Evolutionary conservation across 1,284 basidiomycete species (phyloP).

Genomic region (Moesziomyces aphidis): DNA sequence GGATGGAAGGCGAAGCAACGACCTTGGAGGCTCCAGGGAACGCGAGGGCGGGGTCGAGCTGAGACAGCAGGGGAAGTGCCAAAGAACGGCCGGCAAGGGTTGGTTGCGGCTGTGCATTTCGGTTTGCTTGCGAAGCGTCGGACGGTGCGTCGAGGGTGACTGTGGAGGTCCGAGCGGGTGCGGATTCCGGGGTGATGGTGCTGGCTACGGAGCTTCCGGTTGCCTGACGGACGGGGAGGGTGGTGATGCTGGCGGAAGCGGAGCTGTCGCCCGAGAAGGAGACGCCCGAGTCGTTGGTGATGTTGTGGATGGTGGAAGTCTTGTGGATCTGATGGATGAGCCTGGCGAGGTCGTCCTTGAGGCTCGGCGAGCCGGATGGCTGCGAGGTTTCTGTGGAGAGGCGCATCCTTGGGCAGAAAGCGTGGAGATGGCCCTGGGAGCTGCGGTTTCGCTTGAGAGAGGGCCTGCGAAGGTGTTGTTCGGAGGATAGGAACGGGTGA

Average conservation of each 20-base stretch:
- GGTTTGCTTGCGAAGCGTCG: neutral
- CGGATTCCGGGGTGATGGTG: conserved; percentile 45
- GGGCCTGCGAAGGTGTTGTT: conserved; percentile 11
- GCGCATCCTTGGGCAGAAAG: conserved; percentile 33
- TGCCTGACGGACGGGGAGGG: conserved; percentile 13
- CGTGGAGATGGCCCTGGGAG: conserved; percentile 15
- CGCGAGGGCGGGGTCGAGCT: conserved; percentile 13
- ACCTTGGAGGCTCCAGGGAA: conserved; percentile 13
- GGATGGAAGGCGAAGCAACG: conserved; percentile 30
- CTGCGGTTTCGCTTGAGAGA: conserved; percentile 26
- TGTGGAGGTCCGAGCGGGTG: conserved; percentile 26
- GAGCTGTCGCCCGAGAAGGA: conserved; percentile 29
- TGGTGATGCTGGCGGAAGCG: neutral
- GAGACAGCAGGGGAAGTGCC: conserved; percentile 11
- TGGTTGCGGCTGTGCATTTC: neutral
- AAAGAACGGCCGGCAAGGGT: neutral
- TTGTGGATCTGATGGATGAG: conserved; percentile 37
- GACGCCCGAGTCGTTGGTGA: conserved; percentile 50
- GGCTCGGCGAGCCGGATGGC: conserved; percentile 14
- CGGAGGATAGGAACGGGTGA: conserved; percentile 15
- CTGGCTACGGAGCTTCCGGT: conserved; percentile 45
- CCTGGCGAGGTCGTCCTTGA: conserved; percentile 24
- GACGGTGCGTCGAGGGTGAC: conserved; percentile 15
- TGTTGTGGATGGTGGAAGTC: conserved; percentile 42
- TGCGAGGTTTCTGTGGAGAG: conserved; percentile 2